Evolutionary conservation across 805 yeast genomes (phyloP), one percentile per base, ranked within the genome.

Genomic region (Kodamaea fukazawae): DNA sequence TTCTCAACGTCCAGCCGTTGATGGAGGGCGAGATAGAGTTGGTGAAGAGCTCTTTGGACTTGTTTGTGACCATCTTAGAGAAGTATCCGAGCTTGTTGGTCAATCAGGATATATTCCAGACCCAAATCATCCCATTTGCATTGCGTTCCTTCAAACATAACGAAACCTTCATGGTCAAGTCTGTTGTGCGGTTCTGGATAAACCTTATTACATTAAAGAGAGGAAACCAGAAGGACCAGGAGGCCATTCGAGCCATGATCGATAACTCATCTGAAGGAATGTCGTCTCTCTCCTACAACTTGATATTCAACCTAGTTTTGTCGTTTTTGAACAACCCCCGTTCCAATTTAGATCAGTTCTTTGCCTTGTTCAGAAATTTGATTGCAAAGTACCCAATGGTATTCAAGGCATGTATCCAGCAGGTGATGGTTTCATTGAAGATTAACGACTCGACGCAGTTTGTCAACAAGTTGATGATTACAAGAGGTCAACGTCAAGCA

Each of bases 401-500:
- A 22, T 67, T 71, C 43, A 78, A 75, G 46, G 46, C 36, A 3
- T 79, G 37, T 8, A 36, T 43, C 12, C 29, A 41, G 44, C 47
- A 17, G 16, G 15, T 27, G 18, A 27, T 50, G 12, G 32, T 22
- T 10, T 26, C 2, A 7, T 9, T 10, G 13, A 35, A 27, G 34
- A 17, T 11, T 41, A 38, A 12, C 41, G 40, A 3, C 12, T 30
- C 5, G 15, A 13, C 7, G 27, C 31, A 47, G 25, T 76, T 82
- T 36, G 54, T 79, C 14, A 78, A 73, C 46, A 81, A 79, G 53
- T 49, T 84, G 22, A 52, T 78, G 58, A 43, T 81, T 1, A 81
- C 88, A 0, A 71, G 88, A 51, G 90, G 90, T 2, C 76, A 76
- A 29, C 65, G 87, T 48, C 72, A 73, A 29, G 80, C 83, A 2